phyloP scores from a whole-genome alignment of 164 flowering plant species.

The Vitis cinerea region DNA sequence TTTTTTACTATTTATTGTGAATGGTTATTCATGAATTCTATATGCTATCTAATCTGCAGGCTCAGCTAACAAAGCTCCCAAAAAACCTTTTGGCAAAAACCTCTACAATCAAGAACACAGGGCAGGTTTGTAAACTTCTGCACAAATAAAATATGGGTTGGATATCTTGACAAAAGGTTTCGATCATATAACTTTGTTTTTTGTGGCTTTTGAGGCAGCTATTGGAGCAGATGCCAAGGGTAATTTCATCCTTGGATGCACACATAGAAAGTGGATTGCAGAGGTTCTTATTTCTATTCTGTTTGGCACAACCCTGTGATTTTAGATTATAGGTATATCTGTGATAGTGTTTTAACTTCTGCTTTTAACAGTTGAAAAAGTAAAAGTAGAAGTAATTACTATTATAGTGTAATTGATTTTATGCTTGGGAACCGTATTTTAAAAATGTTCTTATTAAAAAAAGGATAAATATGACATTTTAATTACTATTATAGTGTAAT shows the following conservation, averaged over 20 bases:
- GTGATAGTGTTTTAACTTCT: no score
- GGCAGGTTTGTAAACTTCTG: slow-evolving; percentile 47
- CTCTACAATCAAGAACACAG: slow-evolving; percentile 67
- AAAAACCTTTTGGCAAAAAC: slow-evolving; percentile 73
- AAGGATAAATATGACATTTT: no score
- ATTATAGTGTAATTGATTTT: no score
- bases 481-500: no score
- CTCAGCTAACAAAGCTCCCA: slow-evolving; percentile 65
- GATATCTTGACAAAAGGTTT: background rate
- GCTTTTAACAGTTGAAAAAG: no score
- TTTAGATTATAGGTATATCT: background rate
- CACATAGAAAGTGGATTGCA: slow-evolving; percentile 72
- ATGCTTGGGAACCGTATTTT: no score
- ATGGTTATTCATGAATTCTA: no score
- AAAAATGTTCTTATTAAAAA: no score
- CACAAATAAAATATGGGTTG: background rate
- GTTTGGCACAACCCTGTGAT: background rate
- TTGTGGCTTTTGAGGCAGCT: slow-evolving; percentile 41
- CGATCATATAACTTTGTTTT: background rate
- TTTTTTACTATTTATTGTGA: no score
- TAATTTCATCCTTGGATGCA: slow-evolving; percentile 80
- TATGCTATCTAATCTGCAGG: slow-evolving; percentile 40
- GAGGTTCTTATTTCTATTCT: slow-evolving; percentile 35
- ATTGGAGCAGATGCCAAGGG: slow-evolving; percentile 76
- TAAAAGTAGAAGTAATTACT: no score